Evolutionary conservation across 2,329 filamentous ascomycete genomes (phyloP), one percentile per base, ranked within the genome.

Genomic region (Cordyceps farinosa): DNA sequence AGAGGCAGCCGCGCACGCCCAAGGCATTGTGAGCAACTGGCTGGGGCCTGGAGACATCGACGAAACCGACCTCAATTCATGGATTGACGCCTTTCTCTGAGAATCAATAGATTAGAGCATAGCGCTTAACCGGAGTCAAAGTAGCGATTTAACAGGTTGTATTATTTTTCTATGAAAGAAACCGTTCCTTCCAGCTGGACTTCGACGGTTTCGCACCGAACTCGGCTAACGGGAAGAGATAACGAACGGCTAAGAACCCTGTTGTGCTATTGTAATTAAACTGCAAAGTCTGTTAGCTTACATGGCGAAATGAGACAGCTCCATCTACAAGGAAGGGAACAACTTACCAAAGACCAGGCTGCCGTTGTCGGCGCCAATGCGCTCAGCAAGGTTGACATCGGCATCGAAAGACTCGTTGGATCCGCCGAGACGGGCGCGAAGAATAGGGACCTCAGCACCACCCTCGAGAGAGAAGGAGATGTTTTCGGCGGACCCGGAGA

Each of bases 321-420:
- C 1, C 22, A 22, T 22, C 22, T 22, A 22, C 22, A 22, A 22
- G 22, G 22, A 22, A 22, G 22, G 22, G 22, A 22, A 22, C 1
- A 22, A 69, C 72, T 63, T 67, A 76, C 73, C 54, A 54, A 75
- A 79, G 61, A 65, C 58, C 64, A 84, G 76, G 1, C 64, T 34
- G n/a, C 85, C 84, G 67, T 82, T 70, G 27, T 80, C 67, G 73
- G 87, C 87, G 64, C 73, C 72, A 61, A 87, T 77, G 64, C 81
- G 76, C 78, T 86, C 82, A 3, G 78, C 71, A 6, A 87, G 78
- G 75, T 87, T 87, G 66, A 87, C 66, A 67, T 87, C 78, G 44
- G 76, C 72, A 7, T 72, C 64, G 1, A 63, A 60, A 22, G 84
- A 74, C 45, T 82, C 83, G 0, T 82, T 74, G 1, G 71, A 55